Conservation (phyloP, 345 rosid genomes). For the Moricandia moricandioides region DNA sequence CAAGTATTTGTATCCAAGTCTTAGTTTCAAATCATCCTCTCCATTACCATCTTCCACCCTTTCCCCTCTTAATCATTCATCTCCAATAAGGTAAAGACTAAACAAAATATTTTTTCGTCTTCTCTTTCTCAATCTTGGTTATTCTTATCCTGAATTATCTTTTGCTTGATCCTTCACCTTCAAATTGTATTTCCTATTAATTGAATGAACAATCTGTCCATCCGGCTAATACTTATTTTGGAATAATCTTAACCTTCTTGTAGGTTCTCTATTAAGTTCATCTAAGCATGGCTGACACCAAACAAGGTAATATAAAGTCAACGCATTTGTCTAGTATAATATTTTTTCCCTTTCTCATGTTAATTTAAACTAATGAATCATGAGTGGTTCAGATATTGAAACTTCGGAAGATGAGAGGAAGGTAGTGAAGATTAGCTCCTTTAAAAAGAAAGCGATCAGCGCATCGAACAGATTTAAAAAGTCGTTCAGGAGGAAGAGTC, state of each 20-base stretch:
- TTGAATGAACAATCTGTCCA: background rate
- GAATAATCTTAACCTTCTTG: conserved; percentile 3
- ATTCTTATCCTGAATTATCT: background rate
- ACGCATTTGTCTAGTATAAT: background rate
- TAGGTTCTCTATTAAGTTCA: conserved; percentile 19
- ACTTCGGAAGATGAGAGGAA: conserved; percentile 63
- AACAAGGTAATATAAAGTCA: conserved; percentile 31
- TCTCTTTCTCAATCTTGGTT: conserved; percentile 6
- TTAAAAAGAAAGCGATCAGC: conserved; percentile 72
- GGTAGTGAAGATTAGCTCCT: conserved; percentile 56
- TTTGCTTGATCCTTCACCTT: background rate
- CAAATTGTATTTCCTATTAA: background rate
- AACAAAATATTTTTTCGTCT: background rate
- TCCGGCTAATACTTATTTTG: background rate
- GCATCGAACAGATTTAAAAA: conserved; percentile 76
- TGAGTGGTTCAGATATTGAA: conserved; percentile 38
- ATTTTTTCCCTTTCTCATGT: background rate
- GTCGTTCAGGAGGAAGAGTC: conserved; percentile 59
- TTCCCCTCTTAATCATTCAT: conserved; percentile 1
- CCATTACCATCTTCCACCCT: conserved; percentile 4
- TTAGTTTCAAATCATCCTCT: conserved; percentile 20
- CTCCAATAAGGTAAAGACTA: background rate
- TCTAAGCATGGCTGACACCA: conserved; percentile 47
- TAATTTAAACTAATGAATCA: background rate
- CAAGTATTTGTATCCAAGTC: conserved; percentile 23